A percentile compares a stretch with the other conserved stretches of the same genome.
Conservation (phyloP, 1,284 basidiomycete species). For the Trametes hirsuta region DNA sequence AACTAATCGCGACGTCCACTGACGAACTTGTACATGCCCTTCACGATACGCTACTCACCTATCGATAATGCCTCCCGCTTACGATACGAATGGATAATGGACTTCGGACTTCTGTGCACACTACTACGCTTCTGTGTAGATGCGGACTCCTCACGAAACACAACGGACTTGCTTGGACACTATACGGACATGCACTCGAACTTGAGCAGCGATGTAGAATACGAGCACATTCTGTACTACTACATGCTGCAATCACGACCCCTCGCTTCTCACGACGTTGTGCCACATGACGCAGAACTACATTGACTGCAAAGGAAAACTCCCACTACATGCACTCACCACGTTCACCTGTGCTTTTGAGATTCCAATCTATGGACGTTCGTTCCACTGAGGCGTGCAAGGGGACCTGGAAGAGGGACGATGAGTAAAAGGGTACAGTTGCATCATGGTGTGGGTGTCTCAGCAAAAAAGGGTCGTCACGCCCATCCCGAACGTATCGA, state of each 20-base stretch:
- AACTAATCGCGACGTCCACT: conserved; percentile 15
- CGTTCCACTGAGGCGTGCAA: too few relatives aligned
- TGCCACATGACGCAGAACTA: too few relatives aligned
- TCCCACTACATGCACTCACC: too few relatives aligned
- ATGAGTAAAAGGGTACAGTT: neutral
- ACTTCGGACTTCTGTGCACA: conserved; percentile 1
- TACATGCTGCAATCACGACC: neutral
- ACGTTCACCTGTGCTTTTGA: neutral
- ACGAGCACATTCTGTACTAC: conserved; percentile 6
- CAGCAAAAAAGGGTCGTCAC: conserved; percentile 32
- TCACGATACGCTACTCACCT: conserved; percentile 13
- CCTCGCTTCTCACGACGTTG: too few relatives aligned
- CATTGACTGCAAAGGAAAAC: too few relatives aligned
- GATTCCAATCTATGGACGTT: neutral
- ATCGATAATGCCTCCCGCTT: neutral
- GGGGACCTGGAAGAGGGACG: neutral
- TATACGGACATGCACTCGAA: neutral
- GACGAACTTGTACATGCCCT: conserved; percentile 16
- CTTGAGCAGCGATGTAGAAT: conserved; percentile 1
- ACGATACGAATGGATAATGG: conserved; percentile 16
- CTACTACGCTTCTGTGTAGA: neutral
- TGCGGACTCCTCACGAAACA: conserved; percentile 4
- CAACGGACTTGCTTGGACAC: neutral
- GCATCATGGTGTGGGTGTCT: conserved; percentile 17
- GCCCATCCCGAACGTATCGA: conserved; percentile 25